Conservation (phyloP, 768 basidiomycete genomes). For the Coprinopsis cinerea region DNA sequence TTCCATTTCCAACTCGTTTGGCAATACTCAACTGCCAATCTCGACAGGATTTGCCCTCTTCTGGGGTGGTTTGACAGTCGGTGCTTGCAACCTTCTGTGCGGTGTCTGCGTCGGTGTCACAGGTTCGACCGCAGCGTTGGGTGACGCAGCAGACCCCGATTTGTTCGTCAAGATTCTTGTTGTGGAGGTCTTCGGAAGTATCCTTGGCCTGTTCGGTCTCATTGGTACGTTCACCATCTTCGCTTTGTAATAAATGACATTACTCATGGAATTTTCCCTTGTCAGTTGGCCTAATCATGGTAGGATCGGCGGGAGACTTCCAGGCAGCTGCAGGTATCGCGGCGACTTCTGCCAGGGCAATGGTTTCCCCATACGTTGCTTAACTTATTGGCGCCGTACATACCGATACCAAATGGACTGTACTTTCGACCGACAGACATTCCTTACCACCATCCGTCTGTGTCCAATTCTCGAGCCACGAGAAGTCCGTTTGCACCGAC, state of each 20-base stretch:
- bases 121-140: conserved; percentile 90
- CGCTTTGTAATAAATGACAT: neutral
- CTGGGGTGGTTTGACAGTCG: conserved; percentile 95
- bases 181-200: conserved; percentile 90
- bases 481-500: no score
- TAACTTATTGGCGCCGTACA: conserved; percentile 13
- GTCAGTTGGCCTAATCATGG: conserved; percentile 78
- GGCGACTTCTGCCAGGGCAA: conserved; percentile 26
- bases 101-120: conserved; percentile 93
- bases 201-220: conserved; percentile 87
- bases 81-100: conserved; percentile 90
- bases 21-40: neutral
- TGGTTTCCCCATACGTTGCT: conserved; percentile 34
- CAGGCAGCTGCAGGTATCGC: conserved; percentile 28
- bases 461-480: no score
- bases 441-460: neutral
- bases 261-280: conserved; percentile 7
- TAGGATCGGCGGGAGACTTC: conserved; percentile 60
- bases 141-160: conserved; percentile 92
- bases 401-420: neutral
- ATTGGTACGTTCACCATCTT: conserved; percentile 59
- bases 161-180: conserved; percentile 96
- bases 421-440: neutral
- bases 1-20: neutral
- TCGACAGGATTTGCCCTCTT: conserved; percentile 83